A percentile compares a stretch with the other conserved stretches of the same genome.
Conservation (phyloP, 352 stramenopile genomes). For the Halophytophthora polymorphica region DNA sequence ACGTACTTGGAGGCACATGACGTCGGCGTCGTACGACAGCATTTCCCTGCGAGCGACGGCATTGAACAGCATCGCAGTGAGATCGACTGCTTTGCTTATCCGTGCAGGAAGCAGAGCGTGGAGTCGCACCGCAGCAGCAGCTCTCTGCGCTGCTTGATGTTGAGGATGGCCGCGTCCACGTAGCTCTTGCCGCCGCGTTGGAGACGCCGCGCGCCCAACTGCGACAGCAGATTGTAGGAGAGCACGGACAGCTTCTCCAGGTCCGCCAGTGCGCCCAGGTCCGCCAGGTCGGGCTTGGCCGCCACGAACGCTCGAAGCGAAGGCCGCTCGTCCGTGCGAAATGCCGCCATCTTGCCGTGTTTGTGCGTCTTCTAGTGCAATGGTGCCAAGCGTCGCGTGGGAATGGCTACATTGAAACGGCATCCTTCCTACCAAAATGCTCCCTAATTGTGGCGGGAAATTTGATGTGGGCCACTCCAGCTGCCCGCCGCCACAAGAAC, state of each 20-base stretch:
- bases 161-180: constrained; percentile 48
- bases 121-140: constrained; percentile 45
- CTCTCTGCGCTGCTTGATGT: constrained; percentile 51
- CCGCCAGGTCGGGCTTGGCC: constrained; percentile 34
- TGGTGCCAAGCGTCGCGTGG: neutral
- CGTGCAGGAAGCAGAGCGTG: neutral
- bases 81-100: neutral
- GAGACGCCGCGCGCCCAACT: constrained; percentile 60
- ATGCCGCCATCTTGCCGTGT: neutral
- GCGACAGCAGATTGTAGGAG: constrained; percentile 83
- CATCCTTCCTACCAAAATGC: no score
- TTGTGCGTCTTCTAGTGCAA: no score
- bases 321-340: constrained; percentile 3
- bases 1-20: constrained; percentile 77
- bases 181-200: constrained; percentile 46
- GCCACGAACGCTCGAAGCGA: constrained; percentile 43
- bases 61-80: neutral
- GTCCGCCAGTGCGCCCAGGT: constrained; percentile 39
- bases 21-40: constrained; percentile 70
- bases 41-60: constrained; percentile 50
- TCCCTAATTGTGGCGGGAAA: no score
- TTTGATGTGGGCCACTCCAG: neutral
- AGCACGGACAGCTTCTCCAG: constrained; percentile 66
- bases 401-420: constrained; percentile 7
- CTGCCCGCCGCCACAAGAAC: neutral